These are phyloP conservation scores for Cercophora newfieldiana DNA, from an alignment of 495 filamentous ascomycete genomes.

Conservation along the genomic window DNA sequence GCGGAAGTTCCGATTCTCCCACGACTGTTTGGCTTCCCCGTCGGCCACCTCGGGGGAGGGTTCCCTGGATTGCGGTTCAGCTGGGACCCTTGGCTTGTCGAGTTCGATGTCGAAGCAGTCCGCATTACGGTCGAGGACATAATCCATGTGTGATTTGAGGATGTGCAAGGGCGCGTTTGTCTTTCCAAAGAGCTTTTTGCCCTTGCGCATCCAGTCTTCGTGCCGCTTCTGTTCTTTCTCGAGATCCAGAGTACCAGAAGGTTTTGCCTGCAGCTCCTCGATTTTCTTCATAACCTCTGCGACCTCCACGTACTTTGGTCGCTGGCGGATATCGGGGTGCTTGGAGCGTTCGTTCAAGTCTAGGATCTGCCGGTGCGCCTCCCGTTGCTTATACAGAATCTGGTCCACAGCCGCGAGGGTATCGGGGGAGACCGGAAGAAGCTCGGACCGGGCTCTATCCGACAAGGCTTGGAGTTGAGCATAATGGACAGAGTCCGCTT, in stretches of 20 bases:
- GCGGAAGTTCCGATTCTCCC: conserved; percentile 54
- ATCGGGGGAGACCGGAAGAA: conserved; percentile 77
- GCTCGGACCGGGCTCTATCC: conserved; percentile 65
- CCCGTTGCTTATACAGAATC: conserved; percentile 93
- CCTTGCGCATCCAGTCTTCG: conserved; percentile 98
- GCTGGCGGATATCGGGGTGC: conserved; percentile 69
- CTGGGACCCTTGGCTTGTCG: conserved; percentile 84
- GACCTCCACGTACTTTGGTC: conserved; percentile 89
- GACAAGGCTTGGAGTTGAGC: conserved; percentile 92
- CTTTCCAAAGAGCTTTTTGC: conserved; percentile 98
- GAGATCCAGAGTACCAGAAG: conserved; percentile 83
- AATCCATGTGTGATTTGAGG: conserved; percentile 88
- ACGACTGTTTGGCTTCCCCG: conserved; percentile 31
- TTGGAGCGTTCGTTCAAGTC: conserved; percentile 75
- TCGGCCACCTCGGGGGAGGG: conserved; percentile 69
- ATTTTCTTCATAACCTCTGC: conserved; percentile 84
- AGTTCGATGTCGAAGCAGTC: conserved; percentile 86
- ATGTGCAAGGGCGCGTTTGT: conserved; percentile 97
- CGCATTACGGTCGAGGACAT: conserved; percentile 81
- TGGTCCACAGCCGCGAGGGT: conserved; percentile 84
- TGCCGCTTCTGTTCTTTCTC: conserved; percentile 95
- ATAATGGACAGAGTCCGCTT: conserved; percentile 85
- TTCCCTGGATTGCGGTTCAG: conserved; percentile 87
- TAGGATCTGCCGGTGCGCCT: conserved; percentile 84
- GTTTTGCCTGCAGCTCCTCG: conserved; percentile 86